A percentile compares a stretch with the other conserved stretches of the same genome.
Conservation (phyloP, 805 yeast species). For the Jamesozyma spencerorum region DNA sequence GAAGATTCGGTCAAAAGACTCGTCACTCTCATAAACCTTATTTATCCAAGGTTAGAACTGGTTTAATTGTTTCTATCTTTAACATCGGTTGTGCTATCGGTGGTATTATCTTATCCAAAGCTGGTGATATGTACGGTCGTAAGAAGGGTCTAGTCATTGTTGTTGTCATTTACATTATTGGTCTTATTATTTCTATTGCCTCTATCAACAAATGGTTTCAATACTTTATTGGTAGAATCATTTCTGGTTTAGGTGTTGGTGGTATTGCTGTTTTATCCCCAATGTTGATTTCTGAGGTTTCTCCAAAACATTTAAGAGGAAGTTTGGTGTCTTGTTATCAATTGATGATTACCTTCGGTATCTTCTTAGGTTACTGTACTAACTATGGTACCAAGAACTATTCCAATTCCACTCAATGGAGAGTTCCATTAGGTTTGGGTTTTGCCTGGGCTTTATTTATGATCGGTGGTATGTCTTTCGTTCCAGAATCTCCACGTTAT, state of each 20-base stretch:
- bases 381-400: slow-evolving; percentile 1
- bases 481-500: slow-evolving; percentile 71
- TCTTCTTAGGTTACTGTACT: too few relatives aligned
- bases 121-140: too few relatives aligned
- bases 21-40: slow-evolving; percentile 23
- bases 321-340: not conserved
- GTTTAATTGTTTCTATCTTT: too few relatives aligned
- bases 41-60: slow-evolving; percentile 42
- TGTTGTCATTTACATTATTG: slow-evolving; percentile 54
- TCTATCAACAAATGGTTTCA: slow-evolving; percentile 2
- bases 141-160: slow-evolving; percentile 51
- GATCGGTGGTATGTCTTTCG: slow-evolving; percentile 39
- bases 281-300: slow-evolving; percentile 57
- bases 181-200: slow-evolving; percentile 45
- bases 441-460: slow-evolving; percentile 40
- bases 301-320: slow-evolving; percentile 47
- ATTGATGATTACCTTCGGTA: slow-evolving; percentile 2
- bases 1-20: slow-evolving; percentile 45
- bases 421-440: slow-evolving; percentile 45
- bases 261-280: slow-evolving; percentile 69
- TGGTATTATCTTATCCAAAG: too few relatives aligned
- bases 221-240: too few relatives aligned
- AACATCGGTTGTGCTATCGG: too few relatives aligned
- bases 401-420: slow-evolving; percentile 1
- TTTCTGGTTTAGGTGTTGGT: slow-evolving; percentile 75